Evolutionary conservation across 257 asterid genomes (phyloP), one percentile per base, ranked within the genome.

Genomic region (Forsythia suspensa): DNA sequence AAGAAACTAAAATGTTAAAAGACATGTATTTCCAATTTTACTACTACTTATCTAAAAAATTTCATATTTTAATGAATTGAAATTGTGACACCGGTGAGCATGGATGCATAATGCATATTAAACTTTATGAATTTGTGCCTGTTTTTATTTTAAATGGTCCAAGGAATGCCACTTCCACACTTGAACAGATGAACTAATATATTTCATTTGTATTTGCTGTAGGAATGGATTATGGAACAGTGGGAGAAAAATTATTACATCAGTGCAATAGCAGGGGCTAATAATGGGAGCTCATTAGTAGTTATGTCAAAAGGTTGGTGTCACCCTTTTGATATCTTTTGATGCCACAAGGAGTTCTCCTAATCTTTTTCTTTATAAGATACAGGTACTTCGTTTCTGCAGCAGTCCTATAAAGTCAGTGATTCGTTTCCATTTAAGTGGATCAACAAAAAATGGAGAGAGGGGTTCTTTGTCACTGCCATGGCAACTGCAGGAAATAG

Each of bases 161-260:
- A 11, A 21, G 65, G 21, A 52, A 16, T 78, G 9, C 63, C 63
- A 70, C 51, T 40, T 61, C 55, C 48, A 15, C 70, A 44, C 37
- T 37, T 24, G 34, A 29, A 29, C 34, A 29, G 34, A 36, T 59
- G 67, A 21, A 59, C 20, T 67, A 39, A 68, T 80, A 39, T 24
- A 8, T 24, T 55, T 68, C 77, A 24, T 48, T 81, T 57, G 40
- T 61, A 69, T 79, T 55, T 65, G 70, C 61, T 51, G 79, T 76
- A 91, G 96, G 94, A 91, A 71, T 91, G 96, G 96, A 91, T 91
- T 39, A 90, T 86, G 91, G 91, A 85, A 38, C 91, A 90, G 51
- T 91, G 97, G 97, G 94, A 90, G 82, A 85, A 77, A 80, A 88
- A 88, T 52, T 91, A 63, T 78, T 90, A 91, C 87, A 90, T 91